Percentiles rank a stretch among this genome's conserved stretches.
Conservation (phyloP, 371 early-diverging fungal species). For the Mucor racemosus region DNA sequence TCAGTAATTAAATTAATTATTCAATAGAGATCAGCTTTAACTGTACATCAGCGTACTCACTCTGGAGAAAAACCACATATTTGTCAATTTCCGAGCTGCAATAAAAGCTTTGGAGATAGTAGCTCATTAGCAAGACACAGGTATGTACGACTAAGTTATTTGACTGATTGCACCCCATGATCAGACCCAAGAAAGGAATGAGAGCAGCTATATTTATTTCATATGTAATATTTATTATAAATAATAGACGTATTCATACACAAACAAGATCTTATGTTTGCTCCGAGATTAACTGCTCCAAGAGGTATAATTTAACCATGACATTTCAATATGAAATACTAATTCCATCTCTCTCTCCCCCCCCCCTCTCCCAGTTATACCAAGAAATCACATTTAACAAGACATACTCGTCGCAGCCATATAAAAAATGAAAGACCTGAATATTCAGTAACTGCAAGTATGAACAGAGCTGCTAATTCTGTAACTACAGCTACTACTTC, state of each 20-base stretch:
- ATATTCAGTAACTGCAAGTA: not conserved
- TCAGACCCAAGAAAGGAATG: not conserved
- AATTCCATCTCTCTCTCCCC: no score
- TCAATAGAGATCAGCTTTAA: slow-evolving; percentile 1
- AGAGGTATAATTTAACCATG: slow-evolving; percentile 5
- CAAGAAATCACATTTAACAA: slow-evolving; percentile 20
- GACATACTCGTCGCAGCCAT: slow-evolving; percentile 13
- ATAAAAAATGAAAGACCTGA: not conserved
- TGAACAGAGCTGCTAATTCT: not conserved
- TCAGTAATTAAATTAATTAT: not conserved
- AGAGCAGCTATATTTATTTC: not conserved
- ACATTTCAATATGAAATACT: not conserved
- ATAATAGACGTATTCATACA: slow-evolving; percentile 19
- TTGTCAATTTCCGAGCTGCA: slow-evolving; percentile 60
- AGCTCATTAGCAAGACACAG: slow-evolving; percentile 13
- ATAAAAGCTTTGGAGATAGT: slow-evolving; percentile 58
- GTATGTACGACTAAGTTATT: not conserved
- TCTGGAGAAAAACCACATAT: slow-evolving; percentile 74
- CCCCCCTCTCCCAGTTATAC: slow-evolving; percentile 10
- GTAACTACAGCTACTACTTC: not conserved
- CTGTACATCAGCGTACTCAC: slow-evolving; percentile 58
- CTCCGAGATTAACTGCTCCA: not conserved
- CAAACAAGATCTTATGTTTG: slow-evolving; percentile 20
- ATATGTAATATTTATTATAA: not conserved
- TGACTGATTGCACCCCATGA: slow-evolving; percentile 4